phyloP scores from a whole-genome alignment of 2,329 filamentous ascomycete species.

The Pseudopithomyces chartarum region DNA sequence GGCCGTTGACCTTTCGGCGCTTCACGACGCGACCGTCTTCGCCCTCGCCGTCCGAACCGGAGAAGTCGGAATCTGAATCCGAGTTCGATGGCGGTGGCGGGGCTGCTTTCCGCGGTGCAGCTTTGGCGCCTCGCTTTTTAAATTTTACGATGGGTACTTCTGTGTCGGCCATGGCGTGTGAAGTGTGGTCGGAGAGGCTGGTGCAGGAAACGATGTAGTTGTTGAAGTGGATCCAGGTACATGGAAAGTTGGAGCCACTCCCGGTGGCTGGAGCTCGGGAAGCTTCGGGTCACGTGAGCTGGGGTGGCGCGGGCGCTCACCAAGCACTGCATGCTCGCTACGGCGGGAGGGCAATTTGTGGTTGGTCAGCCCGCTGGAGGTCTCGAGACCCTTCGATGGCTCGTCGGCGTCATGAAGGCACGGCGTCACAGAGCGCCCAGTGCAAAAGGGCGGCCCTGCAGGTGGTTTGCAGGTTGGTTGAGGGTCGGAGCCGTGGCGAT shows the following conservation, averaged over 20 bases:
- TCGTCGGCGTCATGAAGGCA: neutral
- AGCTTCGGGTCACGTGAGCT: neutral
- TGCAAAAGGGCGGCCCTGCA: neutral
- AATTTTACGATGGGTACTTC: slow-evolving; percentile 69
- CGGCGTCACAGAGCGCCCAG: neutral
- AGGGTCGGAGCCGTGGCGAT: neutral
- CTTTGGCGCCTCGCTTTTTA: slow-evolving; percentile 82
- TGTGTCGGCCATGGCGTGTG: slow-evolving; percentile 14
- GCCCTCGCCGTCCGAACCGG: slow-evolving; percentile 75
- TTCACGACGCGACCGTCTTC: slow-evolving; percentile 73
- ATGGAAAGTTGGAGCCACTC: slow-evolving; percentile 28
- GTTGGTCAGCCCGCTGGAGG: neutral
- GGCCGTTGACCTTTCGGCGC: slow-evolving; percentile 71
- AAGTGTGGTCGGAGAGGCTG: slow-evolving; percentile 1
- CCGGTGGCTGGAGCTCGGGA: slow-evolving; percentile 6
- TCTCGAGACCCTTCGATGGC: neutral
- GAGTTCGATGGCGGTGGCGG: slow-evolving; percentile 69
- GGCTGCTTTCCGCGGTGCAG: slow-evolving; percentile 79
- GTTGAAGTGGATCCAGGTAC: slow-evolving; percentile 1
- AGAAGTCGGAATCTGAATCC: slow-evolving; percentile 65
- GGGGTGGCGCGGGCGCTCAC: neutral
- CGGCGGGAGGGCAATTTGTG: neutral
- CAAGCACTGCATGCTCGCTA: neutral
- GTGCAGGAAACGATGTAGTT: neutral
- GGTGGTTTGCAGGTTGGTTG: neutral